phyloP scores from a whole-genome alignment of 2,329 filamentous ascomycete genomes.

The Trichoderma harzianum region DNA sequence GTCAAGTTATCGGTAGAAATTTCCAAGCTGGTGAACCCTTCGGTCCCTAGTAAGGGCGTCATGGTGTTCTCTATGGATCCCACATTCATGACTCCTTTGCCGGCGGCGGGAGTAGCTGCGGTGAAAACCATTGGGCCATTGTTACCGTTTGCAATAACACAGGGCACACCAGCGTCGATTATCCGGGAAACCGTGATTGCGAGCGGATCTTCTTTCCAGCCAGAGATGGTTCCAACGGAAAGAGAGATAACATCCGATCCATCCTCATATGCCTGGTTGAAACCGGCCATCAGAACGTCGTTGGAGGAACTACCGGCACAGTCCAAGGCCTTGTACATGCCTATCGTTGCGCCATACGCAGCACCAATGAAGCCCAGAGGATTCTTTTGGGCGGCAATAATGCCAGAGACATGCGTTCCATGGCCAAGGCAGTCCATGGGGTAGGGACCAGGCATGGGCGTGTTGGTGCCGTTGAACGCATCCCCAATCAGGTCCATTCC shows the following conservation, averaged over 20 bases:
- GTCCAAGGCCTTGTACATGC: conserved; percentile 37
- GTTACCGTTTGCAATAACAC: conserved; percentile 43
- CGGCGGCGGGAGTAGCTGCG: conserved; percentile 38
- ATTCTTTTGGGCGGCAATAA: conserved; percentile 40
- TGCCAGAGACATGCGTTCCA: conserved; percentile 45
- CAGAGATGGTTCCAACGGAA: conserved; percentile 32
- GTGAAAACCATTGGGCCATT: conserved; percentile 39
- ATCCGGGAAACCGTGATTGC: conserved; percentile 40
- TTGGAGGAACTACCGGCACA: conserved; percentile 30
- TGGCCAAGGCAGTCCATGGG: conserved; percentile 40
- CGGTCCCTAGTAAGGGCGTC: conserved; percentile 29
- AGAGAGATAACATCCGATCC: conserved; percentile 37
- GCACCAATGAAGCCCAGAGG: conserved; percentile 37
- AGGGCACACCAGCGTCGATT: conserved; percentile 39
- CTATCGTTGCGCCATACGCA: conserved; percentile 37
- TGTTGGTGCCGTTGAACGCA: conserved; percentile 26
- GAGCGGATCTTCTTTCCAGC: conserved; percentile 30
- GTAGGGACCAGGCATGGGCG: conserved; percentile 35
- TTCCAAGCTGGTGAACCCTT: neutral
- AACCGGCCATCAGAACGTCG: conserved; percentile 39
- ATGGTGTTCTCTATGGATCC: conserved; percentile 41
- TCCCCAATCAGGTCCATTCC: conserved; percentile 45
- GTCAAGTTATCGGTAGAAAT: neutral
- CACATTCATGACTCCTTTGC: conserved; percentile 41
- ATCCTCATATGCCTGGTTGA: conserved; percentile 40